Base-by-base conservation (phyloP, 2,329 filamentous ascomycete species). In the Hortaea sp. region DNA sequence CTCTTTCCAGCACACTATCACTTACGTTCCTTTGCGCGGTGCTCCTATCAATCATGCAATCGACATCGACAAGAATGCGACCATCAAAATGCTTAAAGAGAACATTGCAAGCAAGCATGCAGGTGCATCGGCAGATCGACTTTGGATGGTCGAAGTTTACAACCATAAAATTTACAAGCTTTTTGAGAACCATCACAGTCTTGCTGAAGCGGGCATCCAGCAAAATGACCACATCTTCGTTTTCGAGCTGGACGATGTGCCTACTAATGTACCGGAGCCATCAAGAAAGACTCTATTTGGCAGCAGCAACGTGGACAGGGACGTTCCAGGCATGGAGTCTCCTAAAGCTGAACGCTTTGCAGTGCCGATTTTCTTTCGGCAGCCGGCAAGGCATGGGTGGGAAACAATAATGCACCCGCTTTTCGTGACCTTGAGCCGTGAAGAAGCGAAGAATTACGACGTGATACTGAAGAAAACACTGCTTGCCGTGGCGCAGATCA, bases 121-220 rank as follows among this genome's bases (percentile, higher is more conserved):
- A 58, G 55, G 68, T 60, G 57, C 79, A 76, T 49, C 69, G 46
- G 62, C 73, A 42, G 75, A 81, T 41, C 77, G 79, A 9, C 62
- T 95, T n/a, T 80, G 95, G 60, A 81, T 82, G 10, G 82, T 80
- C 1, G 92, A 98, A 59, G 80, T 94, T 43, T 94, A 87, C 63
- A 84, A 80, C 55, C 74, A 80, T 55, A 88, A 83, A 56, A 89
- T 95, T 65, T 97, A 89, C 72, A 90, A 88, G 61, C 76, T 87
- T 42, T 88, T 92, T 54, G 78, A 87, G 27, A 85, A 95, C 57
- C 69, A 69, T 6, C 73, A 75, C 29, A 69, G 72, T 6, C 80
- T 89, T 7, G 80, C 81, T 0, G 88, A 95, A 46, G 79, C 82
- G 41, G 69, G 69, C 43, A 89, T 95, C 45, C 65, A 71, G 27